Base-by-base conservation (phyloP, 2,329 filamentous ascomycete species). In the Aspergillus floridensis region DNA sequence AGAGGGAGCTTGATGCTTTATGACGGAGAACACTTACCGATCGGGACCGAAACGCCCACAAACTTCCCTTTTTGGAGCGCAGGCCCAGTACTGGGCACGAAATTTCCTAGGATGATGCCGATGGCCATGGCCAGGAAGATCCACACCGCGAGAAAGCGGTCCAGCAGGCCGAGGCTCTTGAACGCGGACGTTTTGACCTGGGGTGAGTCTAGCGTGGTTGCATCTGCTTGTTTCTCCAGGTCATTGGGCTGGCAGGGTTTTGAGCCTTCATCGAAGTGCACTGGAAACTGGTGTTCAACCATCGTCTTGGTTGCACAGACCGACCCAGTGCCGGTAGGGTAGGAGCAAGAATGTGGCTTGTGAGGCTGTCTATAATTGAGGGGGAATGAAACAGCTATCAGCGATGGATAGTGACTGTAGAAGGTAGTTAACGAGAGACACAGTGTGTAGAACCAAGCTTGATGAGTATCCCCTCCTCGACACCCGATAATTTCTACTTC, bases 41-140 rank as follows among this genome's bases (percentile, higher is more conserved):
- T 89, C 0, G 87, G 88, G 21, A 88, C 76, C 1, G 85, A 88
- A 1, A 90, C 86, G 0, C 85, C 86, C 0, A 90, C 88, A 67
- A 93, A 92, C 46, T 85, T 83, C 8, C 90, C 90, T 66, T 82
- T 84, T 60, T 92, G 83, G 21, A 93, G 73, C 0, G 85, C 83
- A 0, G 80, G 80, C 0, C 83, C 85, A 0, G 84, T 84, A 21
- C 79, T 78, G 0, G 85, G 82, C 0, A 90, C 88, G 61, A 92
- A 90, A 72, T 92, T 92, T 8, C 88, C 89, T 0, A 93, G 75
- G 1, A 92, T 76, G 49, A 93, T 87, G 7, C 90, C 90, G 5
- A 91, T 74, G 0, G 83, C 80, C 86, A 93, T 93, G 49, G 89
- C 89, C 0, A 93, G 81, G 26, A 93, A 79, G 61, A 93, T 92